Conservation (phyloP, 2,329 filamentous ascomycete genomes). For the Ophiostoma triangulosporum region DNA sequence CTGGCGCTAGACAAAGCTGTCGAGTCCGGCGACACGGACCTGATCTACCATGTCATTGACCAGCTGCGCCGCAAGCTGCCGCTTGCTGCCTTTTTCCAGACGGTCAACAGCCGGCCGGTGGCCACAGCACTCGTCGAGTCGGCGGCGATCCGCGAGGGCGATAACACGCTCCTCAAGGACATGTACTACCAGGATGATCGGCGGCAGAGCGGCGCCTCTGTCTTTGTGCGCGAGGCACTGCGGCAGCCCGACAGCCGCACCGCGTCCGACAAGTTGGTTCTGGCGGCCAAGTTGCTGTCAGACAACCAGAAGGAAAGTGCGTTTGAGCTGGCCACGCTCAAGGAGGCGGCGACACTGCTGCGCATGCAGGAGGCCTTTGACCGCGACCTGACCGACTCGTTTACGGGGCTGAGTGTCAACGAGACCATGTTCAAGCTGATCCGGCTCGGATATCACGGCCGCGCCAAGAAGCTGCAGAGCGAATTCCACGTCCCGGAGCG, state of each 20-base stretch:
- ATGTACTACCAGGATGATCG: slow-evolving; percentile 96
- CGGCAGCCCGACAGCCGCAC: slow-evolving; percentile 55
- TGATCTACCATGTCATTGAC: slow-evolving; percentile 79
- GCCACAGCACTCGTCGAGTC: slow-evolving; percentile 85
- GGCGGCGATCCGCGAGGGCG: slow-evolving; percentile 52
- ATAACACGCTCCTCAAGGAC: slow-evolving; percentile 80
- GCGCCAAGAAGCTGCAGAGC: slow-evolving; percentile 74
- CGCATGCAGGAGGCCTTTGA: slow-evolving; percentile 81
- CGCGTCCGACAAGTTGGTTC: slow-evolving; percentile 72
- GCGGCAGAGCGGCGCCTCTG: slow-evolving; percentile 71
- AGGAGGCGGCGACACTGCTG: slow-evolving; percentile 67
- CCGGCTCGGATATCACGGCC: slow-evolving; percentile 64
- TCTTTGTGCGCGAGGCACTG: slow-evolving; percentile 76
- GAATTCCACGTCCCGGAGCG: slow-evolving; percentile 93
- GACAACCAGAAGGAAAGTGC: slow-evolving; percentile 65
- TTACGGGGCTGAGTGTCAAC: slow-evolving; percentile 74
- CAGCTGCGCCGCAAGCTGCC: slow-evolving; percentile 84
- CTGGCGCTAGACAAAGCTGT: slow-evolving; percentile 93
- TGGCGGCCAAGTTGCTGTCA: slow-evolving; percentile 67
- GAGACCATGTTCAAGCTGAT: slow-evolving; percentile 87
- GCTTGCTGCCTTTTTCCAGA: slow-evolving; percentile 80
- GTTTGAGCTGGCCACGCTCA: slow-evolving; percentile 60
- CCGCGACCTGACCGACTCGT: slow-evolving; percentile 64
- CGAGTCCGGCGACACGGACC: slow-evolving; percentile 85
- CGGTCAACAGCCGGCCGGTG: slow-evolving; percentile 71